Evolutionary conservation across 176 grass and related monocot species (phyloP), one percentile per base, ranked within the genome.

Genomic region (Bothriochloa decipiens): DNA sequence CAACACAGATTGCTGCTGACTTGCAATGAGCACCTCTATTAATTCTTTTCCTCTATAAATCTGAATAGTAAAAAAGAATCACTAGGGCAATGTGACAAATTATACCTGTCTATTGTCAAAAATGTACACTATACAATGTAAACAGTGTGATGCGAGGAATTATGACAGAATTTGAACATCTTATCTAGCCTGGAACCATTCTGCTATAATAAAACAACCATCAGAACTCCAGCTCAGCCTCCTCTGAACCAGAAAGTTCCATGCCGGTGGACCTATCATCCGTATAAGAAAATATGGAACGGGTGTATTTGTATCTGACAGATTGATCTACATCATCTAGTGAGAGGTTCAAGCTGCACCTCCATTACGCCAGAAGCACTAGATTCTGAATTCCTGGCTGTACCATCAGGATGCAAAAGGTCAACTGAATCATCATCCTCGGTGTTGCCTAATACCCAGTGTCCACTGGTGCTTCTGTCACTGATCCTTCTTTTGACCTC

Each of bases 361-460:
- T 92, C 90, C 93, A 95, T 95, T 65, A 72, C 25, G 41, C 80
- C 88, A 61, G 87, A 86, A 65, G 88, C 35, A 62, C 87, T 90
- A 43, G 86, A 89, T 72, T 86, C 88, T 76, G 87, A 72, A 84
- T 90, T 88, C 84, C 55, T 72, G 74, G 72, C 65, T 75, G 88
- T 43, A 29, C 50, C 78, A 16, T 96, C 91, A 75, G 83, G 42
- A 80, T 91, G 89, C 86, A 99, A 84, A 80, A 92, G 90, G 92
- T 94, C 96, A 27, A 92, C 87, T 26, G 90, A 85, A 89, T 99
- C 93, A 71, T 92, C 93, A 28, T 99, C 93, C 33, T 99, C 96
- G 2, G 52, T 91, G 52, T 91, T 95, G 78, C 96, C 91, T 85
- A 99, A 42, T 57, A 94, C 88, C 91, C 96, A 96, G 70, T 94